phyloP scores from a whole-genome alignment of 2,329 filamentous ascomycete genomes.

The Orbilia ellipsospora region DNA sequence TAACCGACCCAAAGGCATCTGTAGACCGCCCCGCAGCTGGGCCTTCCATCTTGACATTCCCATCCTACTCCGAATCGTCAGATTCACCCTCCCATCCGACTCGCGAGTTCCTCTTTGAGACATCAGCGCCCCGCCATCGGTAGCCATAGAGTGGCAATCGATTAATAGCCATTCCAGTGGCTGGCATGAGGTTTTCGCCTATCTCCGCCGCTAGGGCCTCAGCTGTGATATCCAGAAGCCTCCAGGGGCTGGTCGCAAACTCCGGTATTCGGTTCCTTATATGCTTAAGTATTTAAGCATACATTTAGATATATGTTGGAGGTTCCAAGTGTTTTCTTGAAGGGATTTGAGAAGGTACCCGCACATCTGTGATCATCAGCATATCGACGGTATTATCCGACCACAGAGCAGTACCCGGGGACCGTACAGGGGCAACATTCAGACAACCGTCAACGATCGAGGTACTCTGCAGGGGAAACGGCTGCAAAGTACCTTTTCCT shows the following conservation, averaged over 20 bases:
- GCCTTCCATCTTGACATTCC: constrained; percentile 20
- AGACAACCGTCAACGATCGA: too few species aligned
- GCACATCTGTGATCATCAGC: too few species aligned
- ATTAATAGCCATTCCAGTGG: not conserved
- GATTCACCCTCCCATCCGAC: not conserved
- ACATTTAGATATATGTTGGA: too few species aligned
- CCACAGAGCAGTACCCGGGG: too few species aligned
- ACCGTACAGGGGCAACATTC: too few species aligned
- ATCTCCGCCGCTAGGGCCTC: not conserved
- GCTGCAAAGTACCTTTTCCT: too few species aligned
- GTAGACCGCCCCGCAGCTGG: constrained; percentile 30
- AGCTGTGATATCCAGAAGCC: constrained; percentile 14
- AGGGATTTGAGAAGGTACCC: too few species aligned
- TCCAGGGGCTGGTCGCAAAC: not conserved
- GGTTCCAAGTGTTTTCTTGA: too few species aligned
- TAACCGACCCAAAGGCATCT: constrained; percentile 19
- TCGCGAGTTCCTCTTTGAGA: not conserved
- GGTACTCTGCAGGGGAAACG: too few species aligned
- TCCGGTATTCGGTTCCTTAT: not conserved
- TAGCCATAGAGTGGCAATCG: constrained; percentile 17
- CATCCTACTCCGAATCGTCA: constrained; percentile 18
- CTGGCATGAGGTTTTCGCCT: not conserved
- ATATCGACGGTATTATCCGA: too few species aligned
- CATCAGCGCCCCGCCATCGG: not conserved
- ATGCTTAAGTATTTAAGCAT: not conserved